These are phyloP conservation scores for Talaromyces nanjingensis DNA, from an alignment of 495 filamentous ascomycete genomes.

Conservation along the genomic window DNA sequence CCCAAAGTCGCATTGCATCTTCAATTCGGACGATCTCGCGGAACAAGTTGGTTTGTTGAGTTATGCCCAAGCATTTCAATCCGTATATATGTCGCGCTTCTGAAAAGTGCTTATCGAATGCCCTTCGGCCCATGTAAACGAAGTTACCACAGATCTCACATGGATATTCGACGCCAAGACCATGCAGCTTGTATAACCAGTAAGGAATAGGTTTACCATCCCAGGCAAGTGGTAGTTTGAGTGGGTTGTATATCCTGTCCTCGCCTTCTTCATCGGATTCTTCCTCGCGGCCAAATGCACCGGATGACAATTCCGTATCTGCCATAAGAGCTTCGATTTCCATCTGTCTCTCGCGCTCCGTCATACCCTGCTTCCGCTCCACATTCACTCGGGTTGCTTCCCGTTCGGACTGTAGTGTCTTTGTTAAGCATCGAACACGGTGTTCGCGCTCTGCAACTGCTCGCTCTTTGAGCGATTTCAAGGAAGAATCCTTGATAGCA, in stretches of 20 bases:
- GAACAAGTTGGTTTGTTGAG: constrained; percentile 78
- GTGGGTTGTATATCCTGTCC: constrained; percentile 89
- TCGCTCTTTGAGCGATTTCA: constrained; percentile 70
- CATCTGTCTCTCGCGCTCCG: constrained; percentile 84
- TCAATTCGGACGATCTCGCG: constrained; percentile 89
- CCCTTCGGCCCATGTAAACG: constrained; percentile 91
- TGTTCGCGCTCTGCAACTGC: constrained; percentile 87
- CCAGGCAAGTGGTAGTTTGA: constrained; percentile 93
- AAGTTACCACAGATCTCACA: constrained; percentile 98
- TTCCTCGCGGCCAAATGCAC: constrained; percentile 46
- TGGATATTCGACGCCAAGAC: constrained; percentile 86
- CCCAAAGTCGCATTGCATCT: constrained; percentile 82
- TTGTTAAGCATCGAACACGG: constrained; percentile 67
- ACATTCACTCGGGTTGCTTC: constrained; percentile 86
- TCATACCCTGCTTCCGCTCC: constrained; percentile 92
- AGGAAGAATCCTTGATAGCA: constrained; percentile 20
- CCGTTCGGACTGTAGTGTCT: constrained; percentile 69
- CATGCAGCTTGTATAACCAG: constrained; percentile 97
- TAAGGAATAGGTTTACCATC: constrained; percentile 98
- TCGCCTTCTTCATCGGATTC: constrained; percentile 60
- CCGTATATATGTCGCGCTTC: constrained; percentile 89
- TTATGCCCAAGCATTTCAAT: constrained; percentile 87
- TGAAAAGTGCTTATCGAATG: constrained; percentile 97
- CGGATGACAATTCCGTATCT: constrained; percentile 40
- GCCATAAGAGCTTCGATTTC: constrained; percentile 84